phyloP scores from a whole-genome alignment of 2,329 filamentous ascomycete species.

The Neonectria faginata region DNA sequence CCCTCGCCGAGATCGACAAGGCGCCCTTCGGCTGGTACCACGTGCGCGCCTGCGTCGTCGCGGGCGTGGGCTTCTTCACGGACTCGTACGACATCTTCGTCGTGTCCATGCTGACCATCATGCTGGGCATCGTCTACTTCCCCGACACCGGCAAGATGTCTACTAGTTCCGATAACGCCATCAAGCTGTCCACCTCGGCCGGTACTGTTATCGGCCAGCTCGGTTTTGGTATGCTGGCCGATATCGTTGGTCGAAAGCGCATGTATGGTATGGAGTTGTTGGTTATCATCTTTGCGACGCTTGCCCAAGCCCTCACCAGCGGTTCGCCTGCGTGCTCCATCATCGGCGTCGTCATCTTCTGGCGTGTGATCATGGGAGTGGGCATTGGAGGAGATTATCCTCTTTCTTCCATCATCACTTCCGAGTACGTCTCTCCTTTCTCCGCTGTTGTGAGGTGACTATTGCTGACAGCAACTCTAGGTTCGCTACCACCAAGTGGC shows the following conservation, averaged over 20 bases:
- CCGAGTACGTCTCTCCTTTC: slow-evolving; percentile 66
- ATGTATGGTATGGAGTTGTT: slow-evolving; percentile 82
- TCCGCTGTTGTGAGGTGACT: background rate
- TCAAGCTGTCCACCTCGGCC: slow-evolving; percentile 86
- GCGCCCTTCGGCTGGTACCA: slow-evolving; percentile 89
- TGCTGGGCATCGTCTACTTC: slow-evolving; percentile 85
- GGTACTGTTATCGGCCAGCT: slow-evolving; percentile 88
- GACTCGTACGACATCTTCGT: slow-evolving; percentile 88
- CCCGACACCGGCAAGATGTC: slow-evolving; percentile 70
- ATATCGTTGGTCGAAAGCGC: slow-evolving; percentile 79
- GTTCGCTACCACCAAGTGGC: slow-evolving; percentile 84
- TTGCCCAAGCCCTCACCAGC: slow-evolving; percentile 76
- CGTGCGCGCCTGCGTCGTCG: slow-evolving; percentile 79
- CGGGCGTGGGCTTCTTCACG: slow-evolving; percentile 89
- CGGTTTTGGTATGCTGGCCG: slow-evolving; percentile 80
- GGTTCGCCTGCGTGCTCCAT: slow-evolving; percentile 72
- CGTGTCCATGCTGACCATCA: slow-evolving; percentile 77
- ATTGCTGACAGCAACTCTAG: slow-evolving; percentile 33
- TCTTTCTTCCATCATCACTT: slow-evolving; percentile 84
- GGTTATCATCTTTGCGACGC: slow-evolving; percentile 81
- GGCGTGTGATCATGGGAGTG: slow-evolving; percentile 77
- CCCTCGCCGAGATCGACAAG: slow-evolving; percentile 84
- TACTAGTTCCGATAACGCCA: slow-evolving; percentile 77
- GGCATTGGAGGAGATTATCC: slow-evolving; percentile 74
- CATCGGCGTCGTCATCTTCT: slow-evolving; percentile 79